Evolutionary conservation across 139 green algal genomes (phyloP), one percentile per base, ranked within the genome.

Genomic region (Mychonastes homosphaera): DNA sequence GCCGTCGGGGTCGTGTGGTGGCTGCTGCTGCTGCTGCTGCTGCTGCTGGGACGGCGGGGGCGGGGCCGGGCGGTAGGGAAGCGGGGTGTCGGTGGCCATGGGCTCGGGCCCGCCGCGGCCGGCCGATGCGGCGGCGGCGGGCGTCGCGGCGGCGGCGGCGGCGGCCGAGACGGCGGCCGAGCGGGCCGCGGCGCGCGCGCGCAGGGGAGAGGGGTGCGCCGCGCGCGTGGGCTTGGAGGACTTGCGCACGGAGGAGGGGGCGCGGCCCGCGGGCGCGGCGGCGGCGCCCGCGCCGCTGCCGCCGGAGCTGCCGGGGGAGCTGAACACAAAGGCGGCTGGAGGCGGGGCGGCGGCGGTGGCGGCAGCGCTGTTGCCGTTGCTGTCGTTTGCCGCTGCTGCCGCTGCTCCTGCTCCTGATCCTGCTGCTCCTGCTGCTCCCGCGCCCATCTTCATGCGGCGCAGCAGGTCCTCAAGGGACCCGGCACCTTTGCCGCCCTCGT

Each of bases 371-470:
- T 51, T 24, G 27, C 34, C 23, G 8, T 18, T 56, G 18, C 18
- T 63, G 55, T 52, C 16, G 26, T 21, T 49, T 19, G 30, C n/a
- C 16, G 27, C 15, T 47, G 33, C 53, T 48, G n/a, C 53, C 33
- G 36, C 36, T 36, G 53, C 53, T 47, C 34, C 53, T 61, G 57
- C 45, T 47, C 44, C 57, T 24, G 57, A 29, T 47, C 44, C 29
- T 53, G 30, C 13, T n/a, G 9, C n/a, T 2, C 23, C 24, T 51
- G 39, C 24, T 36, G 24, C 38, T 39, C 39, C 30, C 41, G 19
- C 41, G 24, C 41, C 6, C 19, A 9, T 9, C 41, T 48, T n/a
- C 19, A 48, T 18, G 41, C 23, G 41, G 41, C 24, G 19, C 19
- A n/a, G 15, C 47, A 55, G 27, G 12, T 55, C 47, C 8, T 9